These are phyloP conservation scores for Pseudogymnoascus destructans DNA, from an alignment of 2,329 filamentous ascomycete species.

Conservation along the genomic window DNA sequence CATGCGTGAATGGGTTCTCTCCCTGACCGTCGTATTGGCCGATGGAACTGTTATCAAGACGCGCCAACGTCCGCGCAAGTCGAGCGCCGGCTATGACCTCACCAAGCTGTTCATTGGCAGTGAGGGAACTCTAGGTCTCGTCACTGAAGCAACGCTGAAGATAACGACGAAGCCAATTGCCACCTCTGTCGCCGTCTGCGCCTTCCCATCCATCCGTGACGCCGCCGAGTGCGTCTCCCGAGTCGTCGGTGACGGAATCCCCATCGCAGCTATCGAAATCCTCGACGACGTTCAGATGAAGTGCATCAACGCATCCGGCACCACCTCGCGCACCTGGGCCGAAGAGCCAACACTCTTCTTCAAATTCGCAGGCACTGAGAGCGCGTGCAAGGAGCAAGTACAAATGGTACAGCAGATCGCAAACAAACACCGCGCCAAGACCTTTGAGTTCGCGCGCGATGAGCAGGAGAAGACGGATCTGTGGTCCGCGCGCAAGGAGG, in stretches of 20 bases:
- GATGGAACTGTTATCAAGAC: conserved; percentile 88
- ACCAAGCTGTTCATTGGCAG: conserved; percentile 82
- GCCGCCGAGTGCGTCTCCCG: conserved; percentile 53
- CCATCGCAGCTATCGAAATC: conserved; percentile 84
- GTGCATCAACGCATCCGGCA: conserved; percentile 51
- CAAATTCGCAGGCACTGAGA: conserved; percentile 64
- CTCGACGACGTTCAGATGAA: conserved; percentile 84
- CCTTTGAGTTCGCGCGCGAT: conserved; percentile 65
- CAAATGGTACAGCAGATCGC: conserved; percentile 51
- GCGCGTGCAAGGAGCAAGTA: conserved; percentile 67
- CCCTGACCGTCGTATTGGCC: conserved; percentile 74
- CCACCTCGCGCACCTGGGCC: conserved; percentile 53
- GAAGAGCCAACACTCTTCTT: conserved; percentile 70
- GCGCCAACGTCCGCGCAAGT: conserved; percentile 75
- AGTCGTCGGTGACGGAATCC: conserved; percentile 69
- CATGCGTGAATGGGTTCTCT: conserved; percentile 88
- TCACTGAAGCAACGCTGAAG: conserved; percentile 84
- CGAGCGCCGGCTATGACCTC: conserved; percentile 81
- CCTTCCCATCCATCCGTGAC: conserved; percentile 37
- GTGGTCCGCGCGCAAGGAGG: conserved; percentile 75
- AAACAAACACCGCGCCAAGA: conserved; percentile 45
- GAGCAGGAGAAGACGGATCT: conserved; percentile 61
- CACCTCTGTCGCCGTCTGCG: conserved; percentile 65
- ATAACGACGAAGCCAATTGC: conserved; percentile 68
- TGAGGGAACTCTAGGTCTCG: conserved; percentile 80